A percentile compares a stretch with the other conserved stretches of the same genome.
Conservation (phyloP, 139 green algal species). For the Eudorina sp. region DNA sequence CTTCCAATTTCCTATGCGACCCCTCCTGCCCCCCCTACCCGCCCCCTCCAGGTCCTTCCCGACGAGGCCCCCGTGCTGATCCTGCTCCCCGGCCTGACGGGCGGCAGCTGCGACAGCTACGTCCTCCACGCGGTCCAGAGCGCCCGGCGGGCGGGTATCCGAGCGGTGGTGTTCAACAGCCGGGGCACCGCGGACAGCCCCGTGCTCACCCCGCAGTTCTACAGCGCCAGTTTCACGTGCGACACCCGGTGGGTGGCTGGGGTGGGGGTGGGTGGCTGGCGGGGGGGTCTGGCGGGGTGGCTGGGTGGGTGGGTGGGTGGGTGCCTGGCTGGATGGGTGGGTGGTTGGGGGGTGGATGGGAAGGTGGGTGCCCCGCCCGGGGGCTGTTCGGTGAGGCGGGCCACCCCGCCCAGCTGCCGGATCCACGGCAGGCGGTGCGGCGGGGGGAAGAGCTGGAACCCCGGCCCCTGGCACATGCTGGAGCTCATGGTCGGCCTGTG, state of each 20-base stretch:
- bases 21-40: neutral
- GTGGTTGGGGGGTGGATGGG: no score
- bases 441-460: no score
- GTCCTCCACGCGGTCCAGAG: constrained; percentile 81
- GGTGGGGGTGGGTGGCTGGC: no score
- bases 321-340: no score
- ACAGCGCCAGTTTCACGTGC: constrained; percentile 93
- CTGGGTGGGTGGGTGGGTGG: no score
- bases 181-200: constrained; percentile 89
- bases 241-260: constrained; percentile 74
- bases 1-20: neutral
- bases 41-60: constrained; percentile 57
- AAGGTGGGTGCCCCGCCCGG: no score
- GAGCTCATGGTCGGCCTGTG: no score
- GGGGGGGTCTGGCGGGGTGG: no score
- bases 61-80: constrained; percentile 85
- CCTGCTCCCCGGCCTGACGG: constrained; percentile 94
- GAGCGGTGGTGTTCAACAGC: constrained; percentile 91
- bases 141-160: constrained; percentile 58
- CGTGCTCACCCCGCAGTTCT: constrained; percentile 95
- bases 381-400: no score
- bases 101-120: constrained; percentile 91
- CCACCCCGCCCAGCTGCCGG: no score
- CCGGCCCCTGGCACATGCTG: no score
- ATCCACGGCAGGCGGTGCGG: no score